Evolutionary conservation across 2,329 filamentous ascomycete species (phyloP), one percentile per base, ranked within the genome.

Genomic region (Sclerotinia sclerotiorum): DNA sequence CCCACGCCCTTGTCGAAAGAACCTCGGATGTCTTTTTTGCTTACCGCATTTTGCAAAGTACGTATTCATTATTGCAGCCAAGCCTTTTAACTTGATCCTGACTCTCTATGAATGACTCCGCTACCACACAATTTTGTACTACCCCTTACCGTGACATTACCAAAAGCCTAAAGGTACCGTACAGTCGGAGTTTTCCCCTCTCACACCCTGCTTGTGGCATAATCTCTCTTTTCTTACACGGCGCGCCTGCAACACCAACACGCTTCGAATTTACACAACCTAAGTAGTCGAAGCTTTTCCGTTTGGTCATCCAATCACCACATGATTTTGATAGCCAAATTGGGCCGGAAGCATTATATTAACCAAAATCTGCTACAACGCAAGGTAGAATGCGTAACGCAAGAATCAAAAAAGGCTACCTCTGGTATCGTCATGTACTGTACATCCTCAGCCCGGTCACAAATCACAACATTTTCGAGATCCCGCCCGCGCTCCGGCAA

Each of bases 371-470:
- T 63, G n/a, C 32, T 39, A 24, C 29, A 63, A 13, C 46, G 24
- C 19, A 60, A 51, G 46, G 21, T 39, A 42, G 19, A 15, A 42
- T 63, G 60, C 29, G 46, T 51, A 39, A 27, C 29, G 17, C 46
- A 51, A 63, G 29, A 63, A 39, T 19, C 32, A 42, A 8, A 24
- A 63, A 51, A 27, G 60, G 46, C 21, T 21, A 51, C 29, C 32
- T 49, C 19, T 62, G 58, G 44, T 65, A 57, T 52, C 63, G n/a
- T 64, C 46, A 52, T 64, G 48, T 54, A n/a, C 35, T 51, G 65
- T 62, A 48, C 65, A 67, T 48, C 55, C 24, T 61, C 48, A 63
- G 65, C 57, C 65, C 52, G n/a, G 39, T 54, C 63, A 57, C 55
- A 67, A 52, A 61, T 29, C 56, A 67, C 65, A 48, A 19, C 65